Percentiles rank a stretch among this genome's conserved stretches.
Evolutionary conservation across 2,329 filamentous ascomycete species (phyloP).

Genomic region (Amesomyces nigricolor): DNA sequence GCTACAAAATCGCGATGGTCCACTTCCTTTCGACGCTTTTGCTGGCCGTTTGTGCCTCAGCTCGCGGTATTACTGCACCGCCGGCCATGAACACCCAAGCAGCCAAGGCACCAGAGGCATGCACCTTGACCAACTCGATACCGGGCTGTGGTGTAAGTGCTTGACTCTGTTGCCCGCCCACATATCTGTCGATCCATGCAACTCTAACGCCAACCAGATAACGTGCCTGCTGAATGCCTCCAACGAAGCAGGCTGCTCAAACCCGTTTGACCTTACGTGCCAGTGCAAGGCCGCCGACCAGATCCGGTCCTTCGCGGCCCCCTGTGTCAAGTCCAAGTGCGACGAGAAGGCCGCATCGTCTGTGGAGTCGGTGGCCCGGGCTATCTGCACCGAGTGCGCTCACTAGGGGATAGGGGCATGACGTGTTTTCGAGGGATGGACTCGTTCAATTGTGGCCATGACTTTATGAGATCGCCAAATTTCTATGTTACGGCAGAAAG

Average conservation of each 20-base stretch:
- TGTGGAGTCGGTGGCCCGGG: conserved; percentile 7
- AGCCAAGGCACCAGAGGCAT: background rate
- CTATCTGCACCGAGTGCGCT: conserved; percentile 17
- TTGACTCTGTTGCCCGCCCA: background rate
- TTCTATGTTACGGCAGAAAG: too few species aligned
- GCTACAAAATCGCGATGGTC: background rate
- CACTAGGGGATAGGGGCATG: background rate
- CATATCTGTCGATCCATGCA: background rate
- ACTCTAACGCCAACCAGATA: background rate
- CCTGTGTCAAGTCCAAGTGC: conserved; percentile 11
- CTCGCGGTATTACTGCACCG: conserved; percentile 9
- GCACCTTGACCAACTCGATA: conserved; percentile 11
- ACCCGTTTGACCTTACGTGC: conserved; percentile 11
- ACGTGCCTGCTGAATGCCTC: conserved; percentile 10
- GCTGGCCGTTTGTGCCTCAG: background rate
- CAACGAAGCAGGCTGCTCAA: conserved; percentile 10
- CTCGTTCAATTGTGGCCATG: too few species aligned
- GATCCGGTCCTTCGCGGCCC: conserved; percentile 4
- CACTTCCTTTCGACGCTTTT: background rate
- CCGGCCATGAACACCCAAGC: conserved; percentile 4
- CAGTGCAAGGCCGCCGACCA: conserved; percentile 7
- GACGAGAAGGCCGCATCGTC: background rate
- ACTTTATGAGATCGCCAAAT: too few species aligned
- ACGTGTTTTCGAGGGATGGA: too few species aligned
- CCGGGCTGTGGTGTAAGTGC: conserved; percentile 18